Percentiles rank a stretch among this genome's conserved stretches.
phyloP scores from a whole-genome alignment of 2,329 filamentous ascomycete species.

The Seiridium cupressi region DNA sequence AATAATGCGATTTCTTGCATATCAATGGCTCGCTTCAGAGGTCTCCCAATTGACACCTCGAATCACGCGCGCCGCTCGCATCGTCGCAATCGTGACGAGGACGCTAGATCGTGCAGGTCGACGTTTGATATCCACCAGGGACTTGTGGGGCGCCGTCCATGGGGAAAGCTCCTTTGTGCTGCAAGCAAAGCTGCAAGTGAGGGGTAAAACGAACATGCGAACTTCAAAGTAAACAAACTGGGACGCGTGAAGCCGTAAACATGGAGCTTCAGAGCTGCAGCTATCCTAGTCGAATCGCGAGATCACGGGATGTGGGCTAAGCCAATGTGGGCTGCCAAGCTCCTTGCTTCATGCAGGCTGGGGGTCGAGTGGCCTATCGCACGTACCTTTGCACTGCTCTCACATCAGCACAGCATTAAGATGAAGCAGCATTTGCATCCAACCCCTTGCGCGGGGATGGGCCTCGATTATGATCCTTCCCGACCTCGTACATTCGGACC shows the following conservation, averaged over 20 bases:
- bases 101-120: background rate
- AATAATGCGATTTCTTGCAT: conserved; percentile 4
- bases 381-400: background rate
- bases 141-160: background rate
- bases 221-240: background rate
- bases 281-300: conserved; percentile 1
- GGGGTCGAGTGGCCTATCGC: background rate
- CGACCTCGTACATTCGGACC: too few species aligned
- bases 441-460: background rate
- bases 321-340: background rate
- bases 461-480: background rate
- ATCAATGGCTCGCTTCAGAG: background rate
- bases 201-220: background rate
- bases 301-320: conserved; percentile 5
- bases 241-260: conserved; percentile 1
- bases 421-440: background rate
- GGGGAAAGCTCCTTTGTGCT: conserved; percentile 2
- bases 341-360: background rate
- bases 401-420: background rate
- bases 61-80: background rate
- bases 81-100: background rate
- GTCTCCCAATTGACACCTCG: background rate
- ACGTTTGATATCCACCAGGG: conserved; percentile 1
- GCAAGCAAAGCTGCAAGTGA: background rate
- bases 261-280: background rate